phyloP scores from a whole-genome alignment of 2,329 filamentous ascomycete species.

The Arthrinium puccinioides region DNA sequence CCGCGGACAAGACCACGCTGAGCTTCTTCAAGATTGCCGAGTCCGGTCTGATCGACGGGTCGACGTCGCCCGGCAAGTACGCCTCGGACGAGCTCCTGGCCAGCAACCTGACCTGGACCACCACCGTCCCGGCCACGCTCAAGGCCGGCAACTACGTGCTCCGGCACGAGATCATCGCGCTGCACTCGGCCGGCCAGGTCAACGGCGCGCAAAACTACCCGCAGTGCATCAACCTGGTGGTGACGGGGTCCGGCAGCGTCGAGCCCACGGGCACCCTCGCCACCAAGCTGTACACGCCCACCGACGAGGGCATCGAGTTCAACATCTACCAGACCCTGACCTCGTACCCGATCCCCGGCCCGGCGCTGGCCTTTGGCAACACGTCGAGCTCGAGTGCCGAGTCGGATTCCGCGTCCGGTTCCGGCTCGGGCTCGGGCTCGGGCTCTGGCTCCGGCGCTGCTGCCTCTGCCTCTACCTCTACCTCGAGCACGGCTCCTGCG shows the following conservation, averaged over 20 bases:
- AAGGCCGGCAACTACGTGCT: conserved; percentile 40
- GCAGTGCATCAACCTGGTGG: conserved; percentile 48
- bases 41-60: conserved; percentile 17
- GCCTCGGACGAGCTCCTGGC: conserved; percentile 29
- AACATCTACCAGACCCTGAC: conserved; percentile 14
- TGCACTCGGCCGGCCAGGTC: conserved; percentile 30
- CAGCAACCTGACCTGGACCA: conserved; percentile 36
- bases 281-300: conserved; percentile 16
- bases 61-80: conserved; percentile 15
- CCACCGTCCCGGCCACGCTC: conserved; percentile 34
- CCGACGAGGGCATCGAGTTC: conserved; percentile 14
- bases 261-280: conserved; percentile 38
- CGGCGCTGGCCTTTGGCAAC: background rate
- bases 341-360: conserved; percentile 10
- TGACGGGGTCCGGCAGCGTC: conserved; percentile 42
- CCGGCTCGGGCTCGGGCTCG: background rate
- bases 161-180: conserved; percentile 41
- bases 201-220: conserved; percentile 40
- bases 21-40: conserved; percentile 23
- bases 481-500: conserved; percentile 6
- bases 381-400: background rate
- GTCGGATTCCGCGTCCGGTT: background rate
- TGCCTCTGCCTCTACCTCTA: background rate
- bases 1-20: conserved; percentile 20
- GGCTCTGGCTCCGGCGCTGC: background rate